phyloP scores from a whole-genome alignment of 2,329 filamentous ascomycete species.

The Alternaria hordeiaustralica region DNA sequence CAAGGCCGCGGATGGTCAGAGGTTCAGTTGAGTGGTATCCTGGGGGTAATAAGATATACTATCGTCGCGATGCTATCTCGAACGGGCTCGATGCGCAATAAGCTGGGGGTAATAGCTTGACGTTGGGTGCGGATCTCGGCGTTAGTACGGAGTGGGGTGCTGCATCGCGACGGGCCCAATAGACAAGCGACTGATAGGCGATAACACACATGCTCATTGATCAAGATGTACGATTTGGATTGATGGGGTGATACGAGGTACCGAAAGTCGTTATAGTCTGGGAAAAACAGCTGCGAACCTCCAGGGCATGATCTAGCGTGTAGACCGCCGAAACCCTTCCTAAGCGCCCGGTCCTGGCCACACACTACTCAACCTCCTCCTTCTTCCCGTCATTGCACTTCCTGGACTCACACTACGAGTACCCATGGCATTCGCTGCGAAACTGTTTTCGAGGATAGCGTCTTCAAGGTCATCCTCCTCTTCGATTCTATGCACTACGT shows the following conservation, averaged over 20 bases:
- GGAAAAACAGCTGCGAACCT: neutral
- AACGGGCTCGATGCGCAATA: constrained; percentile 1
- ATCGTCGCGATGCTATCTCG: neutral
- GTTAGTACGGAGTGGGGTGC: constrained; percentile 4
- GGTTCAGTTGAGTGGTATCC: neutral
- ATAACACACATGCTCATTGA: neutral
- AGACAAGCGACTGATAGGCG: neutral
- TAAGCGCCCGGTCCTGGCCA: constrained; percentile 36
- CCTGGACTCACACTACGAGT: constrained; percentile 42
- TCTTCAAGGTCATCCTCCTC: constrained; percentile 57
- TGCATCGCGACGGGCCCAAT: neutral
- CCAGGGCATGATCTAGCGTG: neutral
- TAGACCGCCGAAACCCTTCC: neutral
- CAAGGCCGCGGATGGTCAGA: constrained; percentile 9
- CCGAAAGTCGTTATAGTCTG: neutral
- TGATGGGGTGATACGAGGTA: neutral
- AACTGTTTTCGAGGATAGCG: constrained; percentile 52
- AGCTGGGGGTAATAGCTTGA: constrained; percentile 17
- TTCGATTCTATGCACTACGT: constrained; percentile 55
- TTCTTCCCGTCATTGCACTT: constrained; percentile 34
- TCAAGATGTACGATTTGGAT: neutral
- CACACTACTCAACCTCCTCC: constrained; percentile 45
- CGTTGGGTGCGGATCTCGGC: neutral
- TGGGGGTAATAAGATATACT: constrained; percentile 11
- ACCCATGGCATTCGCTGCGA: constrained; percentile 28